Evolutionary conservation across 2,329 filamentous ascomycete genomes (phyloP).

Genomic region (Aspergillus ochraceoroseus): DNA sequence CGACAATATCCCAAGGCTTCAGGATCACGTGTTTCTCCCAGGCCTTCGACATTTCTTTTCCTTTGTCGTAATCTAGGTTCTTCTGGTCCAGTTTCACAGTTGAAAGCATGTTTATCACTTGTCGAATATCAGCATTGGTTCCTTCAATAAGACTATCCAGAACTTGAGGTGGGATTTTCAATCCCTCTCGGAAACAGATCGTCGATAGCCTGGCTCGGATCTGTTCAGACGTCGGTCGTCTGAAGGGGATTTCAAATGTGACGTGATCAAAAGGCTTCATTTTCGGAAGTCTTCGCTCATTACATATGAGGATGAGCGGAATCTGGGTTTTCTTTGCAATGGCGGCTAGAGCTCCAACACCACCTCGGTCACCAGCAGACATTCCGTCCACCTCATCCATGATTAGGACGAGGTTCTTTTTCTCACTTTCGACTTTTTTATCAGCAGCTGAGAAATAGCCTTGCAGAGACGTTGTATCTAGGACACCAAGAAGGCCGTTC

Average conservation of each 20-base stretch:
- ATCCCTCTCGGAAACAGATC: conserved; percentile 83
- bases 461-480: conserved; percentile 87
- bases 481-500: conserved; percentile 75
- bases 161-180: conserved; percentile 77
- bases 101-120: conserved; percentile 98
- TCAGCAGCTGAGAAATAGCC: conserved; percentile 85
- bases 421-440: conserved; percentile 70
- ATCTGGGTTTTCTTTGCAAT: conserved; percentile 94
- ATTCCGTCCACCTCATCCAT: conserved; percentile 99
- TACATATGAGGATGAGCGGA: conserved; percentile 95
- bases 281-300: conserved; percentile 85
- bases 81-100: conserved; percentile 84
- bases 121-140: conserved; percentile 89
- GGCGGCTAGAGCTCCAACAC: conserved; percentile 87
- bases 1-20: conserved; percentile 96
- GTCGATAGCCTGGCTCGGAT: conserved; percentile 90
- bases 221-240: conserved; percentile 82
- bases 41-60: conserved; percentile 90
- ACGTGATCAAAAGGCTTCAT: conserved; percentile 96
- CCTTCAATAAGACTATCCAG: conserved; percentile 94
- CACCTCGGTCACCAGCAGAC: conserved; percentile 93
- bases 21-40: conserved; percentile 98
- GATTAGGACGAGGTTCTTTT: conserved; percentile 91
- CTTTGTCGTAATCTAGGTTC: conserved; percentile 74
- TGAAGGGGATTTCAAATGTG: conserved; percentile 79